A percentile compares a stretch with the other conserved stretches of the same genome.
Conservation (phyloP, 2,329 filamentous ascomycete species). For the Neocatenulostroma microsporum region DNA sequence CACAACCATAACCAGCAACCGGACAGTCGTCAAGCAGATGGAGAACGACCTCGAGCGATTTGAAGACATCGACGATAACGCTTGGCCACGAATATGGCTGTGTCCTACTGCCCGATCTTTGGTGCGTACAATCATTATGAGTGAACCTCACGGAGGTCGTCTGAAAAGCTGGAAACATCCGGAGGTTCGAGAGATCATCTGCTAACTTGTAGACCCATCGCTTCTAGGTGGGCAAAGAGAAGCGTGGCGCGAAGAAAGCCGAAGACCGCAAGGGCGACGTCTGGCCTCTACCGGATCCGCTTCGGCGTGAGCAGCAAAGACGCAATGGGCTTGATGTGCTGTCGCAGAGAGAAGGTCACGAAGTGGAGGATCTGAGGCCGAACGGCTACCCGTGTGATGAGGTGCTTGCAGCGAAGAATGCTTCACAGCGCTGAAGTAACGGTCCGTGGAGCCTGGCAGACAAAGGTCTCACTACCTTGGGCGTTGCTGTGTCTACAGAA, state of each 20-base stretch:
- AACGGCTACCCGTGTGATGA: conserved; percentile 24
- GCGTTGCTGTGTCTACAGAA: no score
- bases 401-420: conserved; percentile 21
- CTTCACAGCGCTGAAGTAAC: conserved; percentile 10
- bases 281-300: conserved; percentile 24
- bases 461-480: no score
- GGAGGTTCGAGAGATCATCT: no score
- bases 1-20: conserved; percentile 66
- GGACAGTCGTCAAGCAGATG: conserved; percentile 58
- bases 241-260: conserved; percentile 19
- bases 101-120: conserved; percentile 58
- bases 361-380: conserved; percentile 24
- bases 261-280: conserved; percentile 8
- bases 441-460: no score
- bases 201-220: no score
- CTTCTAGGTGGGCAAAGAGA: conserved; percentile 63
- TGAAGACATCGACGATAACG: conserved; percentile 40
- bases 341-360: conserved; percentile 17
- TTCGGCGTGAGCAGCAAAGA: conserved; percentile 24
- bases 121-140: no score
- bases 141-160: no score
- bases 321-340: conserved; percentile 26
- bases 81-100: conserved; percentile 56
- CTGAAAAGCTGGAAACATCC: no score
- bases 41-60: conserved; percentile 51